Evolutionary conservation across 2,329 filamentous ascomycete genomes (phyloP).

Genomic region (Botrytis paeoniae): DNA sequence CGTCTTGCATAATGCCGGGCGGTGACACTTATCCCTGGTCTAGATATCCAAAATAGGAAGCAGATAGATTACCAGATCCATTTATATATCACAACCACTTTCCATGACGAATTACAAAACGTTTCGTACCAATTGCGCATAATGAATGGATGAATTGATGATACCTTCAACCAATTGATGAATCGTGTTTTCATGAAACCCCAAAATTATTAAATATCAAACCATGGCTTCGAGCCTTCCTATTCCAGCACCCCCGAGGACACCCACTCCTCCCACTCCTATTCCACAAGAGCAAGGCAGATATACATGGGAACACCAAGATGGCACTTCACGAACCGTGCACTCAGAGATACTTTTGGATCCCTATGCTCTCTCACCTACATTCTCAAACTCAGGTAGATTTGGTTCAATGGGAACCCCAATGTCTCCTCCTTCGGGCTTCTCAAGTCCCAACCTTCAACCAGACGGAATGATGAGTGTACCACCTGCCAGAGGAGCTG

Average conservation of each 20-base stretch:
- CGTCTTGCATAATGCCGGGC: neutral
- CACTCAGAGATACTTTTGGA: constrained; percentile 40
- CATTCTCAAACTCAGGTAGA: constrained; percentile 28
- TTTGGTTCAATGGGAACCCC: constrained; percentile 40
- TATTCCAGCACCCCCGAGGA: constrained; percentile 58
- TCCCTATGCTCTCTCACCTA: constrained; percentile 47
- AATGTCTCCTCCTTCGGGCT: constrained; percentile 31
- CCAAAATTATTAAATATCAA: constrained; percentile 8
- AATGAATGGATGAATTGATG: neutral
- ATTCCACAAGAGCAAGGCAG: constrained; percentile 40
- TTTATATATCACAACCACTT: constrained; percentile 18
- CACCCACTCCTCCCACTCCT: constrained; percentile 60
- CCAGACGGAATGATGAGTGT: constrained; percentile 37
- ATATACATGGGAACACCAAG: constrained; percentile 10
- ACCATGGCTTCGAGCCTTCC: constrained; percentile 57
- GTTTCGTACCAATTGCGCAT: constrained; percentile 1
- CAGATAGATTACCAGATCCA: constrained; percentile 19
- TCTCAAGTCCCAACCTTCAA: constrained; percentile 23
- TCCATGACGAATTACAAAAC: constrained; percentile 11
- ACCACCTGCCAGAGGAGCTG: constrained; percentile 34
- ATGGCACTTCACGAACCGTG: constrained; percentile 27
- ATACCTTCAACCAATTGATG: constrained; percentile 8
- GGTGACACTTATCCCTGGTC: neutral
- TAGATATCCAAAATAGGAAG: constrained; percentile 10
- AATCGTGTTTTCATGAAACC: constrained; percentile 9